Conservation (phyloP, 2,329 filamentous ascomycete species). For the Domatiomyces globalis region DNA sequence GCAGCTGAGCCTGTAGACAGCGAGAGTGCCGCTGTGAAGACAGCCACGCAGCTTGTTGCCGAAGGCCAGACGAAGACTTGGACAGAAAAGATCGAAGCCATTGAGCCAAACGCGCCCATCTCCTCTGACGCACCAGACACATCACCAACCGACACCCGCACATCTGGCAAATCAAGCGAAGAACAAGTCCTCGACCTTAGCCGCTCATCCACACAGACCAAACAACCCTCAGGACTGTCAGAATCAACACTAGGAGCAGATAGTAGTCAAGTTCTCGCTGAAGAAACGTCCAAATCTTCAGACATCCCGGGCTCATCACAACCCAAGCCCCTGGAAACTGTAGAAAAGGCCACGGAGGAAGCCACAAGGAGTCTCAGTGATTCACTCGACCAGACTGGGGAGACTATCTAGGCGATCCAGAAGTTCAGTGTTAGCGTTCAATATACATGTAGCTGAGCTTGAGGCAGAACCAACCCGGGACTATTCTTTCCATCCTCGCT, state of each 20-base stretch:
- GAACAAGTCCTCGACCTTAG: conserved; percentile 10
- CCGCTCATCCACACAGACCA: conserved; percentile 9
- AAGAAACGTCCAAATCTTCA: not conserved
- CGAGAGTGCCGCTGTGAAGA: conserved; percentile 13
- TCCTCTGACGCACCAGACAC: conserved; percentile 6
- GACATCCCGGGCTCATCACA: not conserved
- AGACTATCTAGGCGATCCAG: not conserved
- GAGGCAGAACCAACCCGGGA: not conserved
- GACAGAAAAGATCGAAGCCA: conserved; percentile 11
- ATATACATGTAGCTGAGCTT: not conserved
- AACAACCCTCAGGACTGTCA: conserved; percentile 7
- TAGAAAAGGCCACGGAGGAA: not conserved
- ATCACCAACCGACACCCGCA: conserved; percentile 7
- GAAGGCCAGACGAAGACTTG: conserved; percentile 16
- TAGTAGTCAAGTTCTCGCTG: not conserved
- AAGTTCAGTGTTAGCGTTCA: not conserved
- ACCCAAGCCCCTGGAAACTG: not conserved
- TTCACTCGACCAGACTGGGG: not conserved
- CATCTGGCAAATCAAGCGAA: conserved; percentile 10
- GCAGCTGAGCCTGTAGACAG: not conserved
- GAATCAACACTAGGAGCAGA: conserved; percentile 12
- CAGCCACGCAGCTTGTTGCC: conserved; percentile 11
- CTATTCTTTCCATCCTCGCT: not conserved
- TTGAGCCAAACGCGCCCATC: not conserved
- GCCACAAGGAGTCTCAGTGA: not conserved